Evolutionary conservation across 345 rosid species (phyloP).

Genomic region (Hypericum perforatum): DNA sequence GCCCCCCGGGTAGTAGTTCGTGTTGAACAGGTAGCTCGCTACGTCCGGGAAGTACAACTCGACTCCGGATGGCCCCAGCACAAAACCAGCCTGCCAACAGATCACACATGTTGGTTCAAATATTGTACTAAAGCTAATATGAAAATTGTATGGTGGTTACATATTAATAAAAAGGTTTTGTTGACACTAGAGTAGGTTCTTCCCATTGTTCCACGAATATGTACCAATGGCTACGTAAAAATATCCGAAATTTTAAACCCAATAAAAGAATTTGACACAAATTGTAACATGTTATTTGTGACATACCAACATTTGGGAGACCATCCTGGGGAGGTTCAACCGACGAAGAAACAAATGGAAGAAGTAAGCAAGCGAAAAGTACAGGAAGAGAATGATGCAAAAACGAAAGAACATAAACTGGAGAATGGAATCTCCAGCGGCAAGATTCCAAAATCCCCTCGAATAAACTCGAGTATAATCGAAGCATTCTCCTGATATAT

Average conservation of each 20-base stretch:
- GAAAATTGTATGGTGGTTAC: too few species aligned
- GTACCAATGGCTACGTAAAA: too few species aligned
- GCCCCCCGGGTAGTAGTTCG: not conserved
- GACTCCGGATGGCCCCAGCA: constrained; percentile 19
- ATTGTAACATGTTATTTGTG: not conserved
- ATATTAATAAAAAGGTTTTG: too few species aligned
- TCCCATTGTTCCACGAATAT: too few species aligned
- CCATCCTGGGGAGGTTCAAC: constrained; percentile 15
- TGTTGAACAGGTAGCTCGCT: constrained; percentile 14
- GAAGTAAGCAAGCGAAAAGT: constrained; percentile 4
- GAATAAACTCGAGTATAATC: constrained; percentile 14
- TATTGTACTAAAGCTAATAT: too few species aligned
- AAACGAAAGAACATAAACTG: constrained; percentile 15
- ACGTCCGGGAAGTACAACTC: constrained; percentile 8
- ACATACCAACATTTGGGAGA: constrained; percentile 26
- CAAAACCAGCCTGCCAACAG: constrained; percentile 23
- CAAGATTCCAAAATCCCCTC: constrained; percentile 14
- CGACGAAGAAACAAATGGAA: constrained; percentile 14
- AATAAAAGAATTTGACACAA: not conserved
- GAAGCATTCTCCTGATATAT: constrained; percentile 12
- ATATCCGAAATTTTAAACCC: too few species aligned
- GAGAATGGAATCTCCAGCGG: constrained; percentile 8
- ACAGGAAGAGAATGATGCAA: constrained; percentile 9
- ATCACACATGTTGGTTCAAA: too few species aligned
- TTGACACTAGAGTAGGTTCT: too few species aligned